Conservation (phyloP, 441 rosid species). For the Populus hybrid region DNA sequence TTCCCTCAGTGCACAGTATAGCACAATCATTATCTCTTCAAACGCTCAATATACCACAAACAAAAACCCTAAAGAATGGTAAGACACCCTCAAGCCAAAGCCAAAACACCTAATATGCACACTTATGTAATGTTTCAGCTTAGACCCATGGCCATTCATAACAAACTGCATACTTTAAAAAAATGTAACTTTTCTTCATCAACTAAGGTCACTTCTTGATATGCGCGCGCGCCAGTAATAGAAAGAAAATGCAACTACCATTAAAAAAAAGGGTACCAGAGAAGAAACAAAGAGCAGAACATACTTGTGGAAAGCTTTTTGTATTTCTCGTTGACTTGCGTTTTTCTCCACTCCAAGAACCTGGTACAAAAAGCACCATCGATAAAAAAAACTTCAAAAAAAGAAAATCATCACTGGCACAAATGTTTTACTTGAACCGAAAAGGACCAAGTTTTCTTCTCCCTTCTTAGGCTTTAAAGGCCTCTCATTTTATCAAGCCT, state of each 20-base stretch:
- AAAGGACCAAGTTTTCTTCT: not conserved
- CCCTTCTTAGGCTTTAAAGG: not conserved
- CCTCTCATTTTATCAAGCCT: not conserved
- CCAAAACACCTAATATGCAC: not conserved
- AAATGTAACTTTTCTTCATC: not conserved
- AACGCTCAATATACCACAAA: not conserved
- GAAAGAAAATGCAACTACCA: not conserved
- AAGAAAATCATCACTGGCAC: not conserved
- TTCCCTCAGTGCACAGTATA: not conserved
- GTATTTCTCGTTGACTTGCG: conserved; percentile 88
- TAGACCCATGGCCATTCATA: not conserved
- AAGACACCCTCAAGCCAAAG: not conserved
- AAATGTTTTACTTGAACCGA: not conserved
- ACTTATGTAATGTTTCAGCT: not conserved
- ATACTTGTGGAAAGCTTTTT: conserved; percentile 97
- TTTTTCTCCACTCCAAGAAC: conserved; percentile 78
- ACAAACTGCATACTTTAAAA: not conserved
- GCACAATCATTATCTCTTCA: not conserved
- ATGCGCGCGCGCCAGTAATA: not conserved
- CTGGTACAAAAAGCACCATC: conserved; percentile 33
- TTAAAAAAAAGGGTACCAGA: not conserved
- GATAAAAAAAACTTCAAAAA: not conserved
- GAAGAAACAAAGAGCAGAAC: conserved; percentile 18
- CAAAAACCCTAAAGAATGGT: not conserved
- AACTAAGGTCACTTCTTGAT: not conserved